Evolutionary conservation across 441 rosid genomes (phyloP), one percentile per base, ranked within the genome.

Genomic region (Euphorbia schlechtendalii): DNA sequence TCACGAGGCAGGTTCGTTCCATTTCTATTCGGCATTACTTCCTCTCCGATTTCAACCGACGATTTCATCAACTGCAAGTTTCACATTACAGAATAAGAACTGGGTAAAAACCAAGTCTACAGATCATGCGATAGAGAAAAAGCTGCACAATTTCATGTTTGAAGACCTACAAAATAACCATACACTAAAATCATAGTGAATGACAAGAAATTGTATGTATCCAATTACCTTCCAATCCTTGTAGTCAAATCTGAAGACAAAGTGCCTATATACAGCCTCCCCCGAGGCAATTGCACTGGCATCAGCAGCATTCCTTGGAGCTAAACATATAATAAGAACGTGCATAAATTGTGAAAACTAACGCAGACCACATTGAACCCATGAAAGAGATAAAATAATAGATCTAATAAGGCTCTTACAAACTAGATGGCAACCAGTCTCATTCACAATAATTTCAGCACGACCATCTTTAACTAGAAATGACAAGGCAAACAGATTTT

Each of bases 401-500:
- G 32, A 34, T 69, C 13, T 43, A 25, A 12, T 7, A 4, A 30
- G 65, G 64, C 67, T 72, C 91, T 78, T 78, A 85, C 93, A 80
- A 17, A 83, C 85, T 11, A 82, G 57, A 78, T 91, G 96, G 56
- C 79, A 74, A 65, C 91, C 89, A 63, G 62, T 78, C 48, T 78
- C 72, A 65, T 84, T 72, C 64, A 87, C 76, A 32, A 38, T 59
- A 61, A 89, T 74, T 72, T 89, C 83, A 34, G 78, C 85, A 15
- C 98, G 79, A 34, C 98, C 96, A 43, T 87, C 98, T 79, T 87
- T 87, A 43, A 79, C 82, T 41, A 91, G 81, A 79, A 89, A 89
- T 13, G 98, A 87, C 52, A 87, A 74, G 36, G 95, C 90, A 75
- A 91, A 89, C 69, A 87, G 56, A 73, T 87, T 89, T 74, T 87